Evolutionary conservation across 768 basidiomycete species (phyloP).

Genomic region (Mycena amicta): DNA sequence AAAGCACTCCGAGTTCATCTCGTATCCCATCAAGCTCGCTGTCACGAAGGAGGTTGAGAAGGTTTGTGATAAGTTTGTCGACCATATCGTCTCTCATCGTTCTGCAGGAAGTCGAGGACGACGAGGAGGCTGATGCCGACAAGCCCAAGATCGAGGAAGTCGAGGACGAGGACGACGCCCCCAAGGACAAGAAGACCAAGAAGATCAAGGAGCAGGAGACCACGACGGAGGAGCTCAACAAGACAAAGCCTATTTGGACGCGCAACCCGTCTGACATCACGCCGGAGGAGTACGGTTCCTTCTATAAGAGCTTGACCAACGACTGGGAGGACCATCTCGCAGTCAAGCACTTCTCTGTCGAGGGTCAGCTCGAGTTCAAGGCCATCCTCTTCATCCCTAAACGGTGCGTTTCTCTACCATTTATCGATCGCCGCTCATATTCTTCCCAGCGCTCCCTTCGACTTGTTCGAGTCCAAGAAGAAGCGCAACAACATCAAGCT

Average conservation of each 20-base stretch:
- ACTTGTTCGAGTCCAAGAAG: slow-evolving; percentile 99
- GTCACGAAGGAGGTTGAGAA: slow-evolving; percentile 99
- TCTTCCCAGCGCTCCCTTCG: slow-evolving; percentile 84
- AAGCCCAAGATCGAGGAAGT: slow-evolving; percentile 83
- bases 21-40: slow-evolving; percentile 97
- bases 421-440: slow-evolving; percentile 5
- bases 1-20: slow-evolving; percentile 99
- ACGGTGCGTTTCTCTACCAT: slow-evolving; percentile 55
- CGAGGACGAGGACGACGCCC: slow-evolving; percentile 81
- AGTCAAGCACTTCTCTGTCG: slow-evolving; percentile 99
- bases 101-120: slow-evolving; percentile 82
- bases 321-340: slow-evolving; percentile 99
- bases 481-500: slow-evolving; percentile 99
- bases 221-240: slow-evolving; percentile 98
- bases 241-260: slow-evolving; percentile 99
- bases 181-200: slow-evolving; percentile 92
- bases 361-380: slow-evolving; percentile 99
- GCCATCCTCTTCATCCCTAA: slow-evolving; percentile 97
- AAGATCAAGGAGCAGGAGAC: slow-evolving; percentile 87
- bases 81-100: not conserved
- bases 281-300: slow-evolving; percentile 87
- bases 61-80: slow-evolving; percentile 49
- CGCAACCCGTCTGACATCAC: slow-evolving; percentile 96
- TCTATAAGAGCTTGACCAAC: slow-evolving; percentile 99
- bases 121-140: slow-evolving; percentile 67